Conservation (phyloP, 768 basidiomycete genomes). For the Exidia glandulosa region DNA sequence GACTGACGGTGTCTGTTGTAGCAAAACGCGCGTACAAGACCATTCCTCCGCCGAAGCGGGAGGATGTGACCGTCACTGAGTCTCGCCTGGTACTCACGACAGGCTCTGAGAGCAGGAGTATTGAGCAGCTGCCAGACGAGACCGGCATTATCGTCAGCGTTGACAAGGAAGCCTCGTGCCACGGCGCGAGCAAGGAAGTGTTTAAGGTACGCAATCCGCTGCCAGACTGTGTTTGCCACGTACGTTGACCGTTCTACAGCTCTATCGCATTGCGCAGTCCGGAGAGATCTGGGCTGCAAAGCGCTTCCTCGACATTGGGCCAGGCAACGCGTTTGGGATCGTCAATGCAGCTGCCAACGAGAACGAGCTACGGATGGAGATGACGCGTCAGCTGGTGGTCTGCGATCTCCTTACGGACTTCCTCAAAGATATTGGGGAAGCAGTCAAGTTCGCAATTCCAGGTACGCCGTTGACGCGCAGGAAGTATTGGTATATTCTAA, state of each 20-base stretch:
- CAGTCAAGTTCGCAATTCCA: not conserved
- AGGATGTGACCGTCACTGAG: no score
- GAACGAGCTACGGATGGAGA: not conserved
- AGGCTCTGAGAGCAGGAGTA: not conserved
- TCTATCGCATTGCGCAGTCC: not conserved
- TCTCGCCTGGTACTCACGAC: no score
- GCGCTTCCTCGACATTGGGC: not conserved
- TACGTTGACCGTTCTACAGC: no score
- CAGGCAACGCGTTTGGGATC: not conserved
- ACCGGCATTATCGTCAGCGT: not conserved
- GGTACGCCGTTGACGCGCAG: not conserved
- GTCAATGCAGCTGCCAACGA: not conserved
- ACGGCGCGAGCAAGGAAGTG: not conserved
- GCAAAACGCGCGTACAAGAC: no score
- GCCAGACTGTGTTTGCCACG: not conserved
- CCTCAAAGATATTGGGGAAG: not conserved
- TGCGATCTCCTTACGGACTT: not conserved
- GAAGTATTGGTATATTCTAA: not conserved
- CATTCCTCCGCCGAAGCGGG: no score
- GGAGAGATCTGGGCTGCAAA: not conserved
- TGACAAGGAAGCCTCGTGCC: not conserved
- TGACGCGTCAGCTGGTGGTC: slow-evolving; percentile 15
- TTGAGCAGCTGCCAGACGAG: not conserved
- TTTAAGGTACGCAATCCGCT: not conserved
- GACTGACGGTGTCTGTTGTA: no score